Evolutionary conservation across 2,329 filamentous ascomycete genomes (phyloP), one percentile per base, ranked within the genome.

Genomic region (Pseudogymnoascus sp.): DNA sequence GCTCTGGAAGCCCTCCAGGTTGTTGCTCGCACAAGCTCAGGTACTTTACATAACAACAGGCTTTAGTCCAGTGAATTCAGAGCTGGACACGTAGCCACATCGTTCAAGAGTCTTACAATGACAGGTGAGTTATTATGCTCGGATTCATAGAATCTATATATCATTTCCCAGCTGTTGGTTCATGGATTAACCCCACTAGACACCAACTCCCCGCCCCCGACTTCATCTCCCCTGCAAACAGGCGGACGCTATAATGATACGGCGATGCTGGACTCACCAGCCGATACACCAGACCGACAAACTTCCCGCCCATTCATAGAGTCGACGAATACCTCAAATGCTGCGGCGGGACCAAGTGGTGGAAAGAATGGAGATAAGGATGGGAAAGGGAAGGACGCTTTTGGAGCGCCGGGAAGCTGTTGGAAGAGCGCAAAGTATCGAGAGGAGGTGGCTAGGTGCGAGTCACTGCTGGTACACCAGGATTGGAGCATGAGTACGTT

Each of bases 341-440:
- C 19, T 28, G 8, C 19, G 13, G 23, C 51, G 19, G 16, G 64
- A 48, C 64, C 64, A 7, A 61, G 19, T 23, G 57, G 63, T 57
- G 60, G 57, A 54, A 66, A 64, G 60, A 54, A 31, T 19, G 28
- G 28, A 34, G 43, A 16, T 39, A 64, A 62, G 65, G 65, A 64
- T 62, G 45, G 70, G 60, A 71, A 21, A 21, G n/a, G 70, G 28
- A 77, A 73, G 64, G 72, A 68, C 62, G 28, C 71, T 70, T 68
- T 69, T 69, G 64, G 76, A 37, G 74, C 76, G 65, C 81, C 81
- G 6, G 80, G 82, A 2, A 79, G 78, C 54, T 75, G 75, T 7
- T 86, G 83, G 82, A 78, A 77, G 68, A 83, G 78, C 66, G 83
- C 81, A 72, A 85, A 84, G 69, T 80, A 82, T 4, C 73, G 79